Evolutionary conservation across 202 grass and related monocot genomes (phyloP), one percentile per base, ranked within the genome.

Genomic region (Schoenoplectus triqueter): DNA sequence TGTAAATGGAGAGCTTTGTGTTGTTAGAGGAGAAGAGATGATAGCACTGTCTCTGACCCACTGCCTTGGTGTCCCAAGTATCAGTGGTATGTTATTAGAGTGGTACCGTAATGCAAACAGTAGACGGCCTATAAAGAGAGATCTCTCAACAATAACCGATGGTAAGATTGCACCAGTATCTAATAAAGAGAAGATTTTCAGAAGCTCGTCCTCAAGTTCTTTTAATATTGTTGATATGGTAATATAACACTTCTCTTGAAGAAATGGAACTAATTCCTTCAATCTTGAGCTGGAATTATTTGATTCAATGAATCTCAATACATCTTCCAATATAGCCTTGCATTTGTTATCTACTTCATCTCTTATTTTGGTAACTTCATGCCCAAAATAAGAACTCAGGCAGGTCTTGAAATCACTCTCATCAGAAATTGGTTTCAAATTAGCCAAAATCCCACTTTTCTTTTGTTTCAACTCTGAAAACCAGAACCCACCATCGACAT

Each of bases 261-360:
- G 69, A 64, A 86, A 99, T 80, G 93, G 97, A 69, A 93, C 97
- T 85, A 99, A 82, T 66, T 94, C 93, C 82, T 92, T 96, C 54
- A 99, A 84, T 85, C 97, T 96, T 2, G 83, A 62, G 71, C 81
- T 84, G 77, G 97, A 96, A 92, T 96, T 96, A 67, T 92, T 90
- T 57, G 97, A 96, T 85, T 96, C 97, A 69, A 99, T 91, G 87
- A 96, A 99, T 66, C 89, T 88, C 73, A 99, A 84, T 54, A 96
- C 85, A 85, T 99, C 97, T 71, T 99, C 97, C 54, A 99, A 85
- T 87, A 96, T 99, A 82, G 64, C 87, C 71, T 87, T 90, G 82
- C 93, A 99, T 94, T 96, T 99, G 80, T 78, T 92, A 60, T 99
- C 97, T 82, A 94, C 80, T 90, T 89, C 93, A 92, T 88, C 86